Percentiles rank a stretch among this genome's conserved stretches.
These are phyloP conservation scores for Chaetomium sp. DNA, from an alignment of 2,329 filamentous ascomycete genomes.

Conservation along the genomic window DNA sequence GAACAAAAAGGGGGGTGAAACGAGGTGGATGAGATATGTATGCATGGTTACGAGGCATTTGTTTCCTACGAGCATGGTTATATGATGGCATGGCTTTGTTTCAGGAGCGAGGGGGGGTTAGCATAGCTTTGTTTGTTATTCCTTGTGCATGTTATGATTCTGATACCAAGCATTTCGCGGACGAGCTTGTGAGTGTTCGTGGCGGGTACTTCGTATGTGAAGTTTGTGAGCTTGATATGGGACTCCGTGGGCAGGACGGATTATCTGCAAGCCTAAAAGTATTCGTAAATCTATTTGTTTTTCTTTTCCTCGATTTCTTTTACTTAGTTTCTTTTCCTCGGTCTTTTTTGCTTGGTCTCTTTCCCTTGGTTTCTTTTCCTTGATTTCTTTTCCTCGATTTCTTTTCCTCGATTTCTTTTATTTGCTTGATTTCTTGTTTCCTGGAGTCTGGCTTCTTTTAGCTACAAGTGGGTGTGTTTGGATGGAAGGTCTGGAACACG, in stretches of 20 bases:
- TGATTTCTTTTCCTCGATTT: background rate
- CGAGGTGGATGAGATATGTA: background rate
- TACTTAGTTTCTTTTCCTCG: background rate
- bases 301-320: background rate
- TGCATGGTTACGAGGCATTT: background rate
- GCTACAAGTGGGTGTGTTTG: no score
- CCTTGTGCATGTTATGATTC: background rate
- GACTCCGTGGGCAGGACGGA: no score
- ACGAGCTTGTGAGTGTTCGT: background rate
- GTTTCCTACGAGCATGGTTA: background rate
- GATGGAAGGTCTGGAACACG: no score
- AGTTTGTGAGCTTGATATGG: no score
- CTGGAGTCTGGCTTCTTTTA: no score
- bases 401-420: background rate
- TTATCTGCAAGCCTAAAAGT: no score
- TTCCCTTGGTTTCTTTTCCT: background rate
- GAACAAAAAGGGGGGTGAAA: background rate
- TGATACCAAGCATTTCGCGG: conserved; percentile 11
- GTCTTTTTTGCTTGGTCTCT: background rate
- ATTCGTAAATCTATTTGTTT: background rate
- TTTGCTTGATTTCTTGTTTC: no score
- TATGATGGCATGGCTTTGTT: background rate
- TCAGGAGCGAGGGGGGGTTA: background rate
- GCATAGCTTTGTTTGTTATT: background rate
- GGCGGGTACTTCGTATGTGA: no score